Evolutionary conservation across 2,329 filamentous ascomycete species (phyloP), one percentile per base, ranked within the genome.

Genomic region (Sporothrix globosa): DNA sequence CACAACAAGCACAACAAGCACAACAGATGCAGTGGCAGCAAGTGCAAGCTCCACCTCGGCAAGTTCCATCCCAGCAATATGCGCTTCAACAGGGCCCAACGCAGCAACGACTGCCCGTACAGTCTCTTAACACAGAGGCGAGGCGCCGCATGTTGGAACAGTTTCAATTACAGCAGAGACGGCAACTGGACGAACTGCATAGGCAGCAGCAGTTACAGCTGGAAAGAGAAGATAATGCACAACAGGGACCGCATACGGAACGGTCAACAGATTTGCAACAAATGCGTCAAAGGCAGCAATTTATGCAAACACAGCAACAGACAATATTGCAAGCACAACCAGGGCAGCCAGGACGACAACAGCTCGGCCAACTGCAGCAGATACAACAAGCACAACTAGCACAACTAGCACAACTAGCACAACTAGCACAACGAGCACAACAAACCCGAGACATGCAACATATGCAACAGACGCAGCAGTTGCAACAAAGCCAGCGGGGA

Each of bases 281-380:
- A n/a, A 21, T 50, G 19, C 48, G 19, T 10, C 48, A 50, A 50
- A n/a, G 6, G 48, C 56, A 48, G 21, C 72, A 70, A n/a, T n/a
- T 27, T n/a, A n/a, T 50, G 46, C 65, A 61, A 14, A 60, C 52
- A n/a, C 39, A 10, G 7, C n/a, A 7, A 24, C 58, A 58, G 13
- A 24, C 53, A 4, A n/a, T n/a, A 9, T 19, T 17, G 5, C 67
- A 67, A n/a, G 17, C 13, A 24, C 27, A 44, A 13, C 41, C 11
- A 44, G 10, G 11, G 14, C 41, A 44, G 41, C 41, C 11, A 65
- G 46, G 13, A 24, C 69, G 65, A 19, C 39, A 68, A 10, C 41
- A 44, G 34, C 34, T 34, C 4, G 1, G 1, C 34, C 34, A 34
- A 34, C 5, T 17, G 3, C 70, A 67, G n/a, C 58, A 48, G 19